Evolutionary conservation across 148 eudicot species (phyloP).

Genomic region (Suaeda aralocaspica): DNA sequence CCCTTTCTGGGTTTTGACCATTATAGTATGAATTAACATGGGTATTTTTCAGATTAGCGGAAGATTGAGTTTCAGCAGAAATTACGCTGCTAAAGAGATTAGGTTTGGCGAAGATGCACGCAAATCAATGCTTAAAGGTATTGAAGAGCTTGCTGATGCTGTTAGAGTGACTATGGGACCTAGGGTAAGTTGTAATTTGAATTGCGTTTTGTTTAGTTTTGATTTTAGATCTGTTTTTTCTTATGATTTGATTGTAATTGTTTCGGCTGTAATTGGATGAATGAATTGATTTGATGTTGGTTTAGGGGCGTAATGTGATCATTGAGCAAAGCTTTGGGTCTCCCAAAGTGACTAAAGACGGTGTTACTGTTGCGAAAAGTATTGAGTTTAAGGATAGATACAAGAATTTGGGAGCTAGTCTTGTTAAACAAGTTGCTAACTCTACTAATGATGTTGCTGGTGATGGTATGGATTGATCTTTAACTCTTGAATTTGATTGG

Average conservation of each 20-base stretch:
- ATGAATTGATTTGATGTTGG: constrained; percentile 43
- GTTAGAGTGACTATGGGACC: constrained; percentile 99
- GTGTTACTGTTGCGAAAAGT: constrained; percentile 92
- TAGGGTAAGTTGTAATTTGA: constrained; percentile 40
- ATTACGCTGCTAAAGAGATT: constrained; percentile 91
- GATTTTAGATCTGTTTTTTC: constrained; percentile 12
- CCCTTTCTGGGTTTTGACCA: background rate
- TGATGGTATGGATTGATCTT: constrained; percentile 44
- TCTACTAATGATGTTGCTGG: constrained; percentile 96
- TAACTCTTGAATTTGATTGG: background rate
- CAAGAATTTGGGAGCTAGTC: constrained; percentile 95
- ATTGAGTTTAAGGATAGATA: constrained; percentile 87
- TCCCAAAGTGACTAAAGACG: constrained; percentile 95
- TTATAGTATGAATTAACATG: background rate
- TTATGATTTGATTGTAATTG: background rate
- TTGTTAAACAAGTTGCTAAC: constrained; percentile 97
- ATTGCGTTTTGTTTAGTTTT: constrained; percentile 2
- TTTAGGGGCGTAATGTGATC: constrained; percentile 91
- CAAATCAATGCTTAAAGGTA: constrained; percentile 77
- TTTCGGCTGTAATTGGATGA: background rate
- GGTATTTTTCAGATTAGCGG: background rate
- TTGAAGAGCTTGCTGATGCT: constrained; percentile 93
- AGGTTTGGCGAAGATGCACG: constrained; percentile 89
- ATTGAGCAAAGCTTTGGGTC: constrained; percentile 78
- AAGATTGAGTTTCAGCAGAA: constrained; percentile 67